Conservation (phyloP, 441 rosid species). For the Kokia cookei region DNA sequence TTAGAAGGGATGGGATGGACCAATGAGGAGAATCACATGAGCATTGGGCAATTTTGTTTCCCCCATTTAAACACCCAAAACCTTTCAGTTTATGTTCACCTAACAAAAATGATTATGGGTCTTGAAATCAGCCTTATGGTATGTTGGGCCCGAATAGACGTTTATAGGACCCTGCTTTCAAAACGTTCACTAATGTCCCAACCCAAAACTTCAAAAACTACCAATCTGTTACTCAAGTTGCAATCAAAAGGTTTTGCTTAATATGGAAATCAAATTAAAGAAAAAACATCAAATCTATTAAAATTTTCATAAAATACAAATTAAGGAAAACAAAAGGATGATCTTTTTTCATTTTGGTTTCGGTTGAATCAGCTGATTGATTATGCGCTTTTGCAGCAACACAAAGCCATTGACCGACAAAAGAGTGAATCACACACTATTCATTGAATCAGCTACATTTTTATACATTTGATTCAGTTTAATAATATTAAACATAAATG, state of each 20-base stretch:
- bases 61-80: not conserved
- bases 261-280: not conserved
- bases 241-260: not conserved
- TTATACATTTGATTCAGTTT: not conserved
- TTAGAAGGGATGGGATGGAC: not conserved
- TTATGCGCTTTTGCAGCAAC: not conserved
- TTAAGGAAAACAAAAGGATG: not conserved
- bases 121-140: no score
- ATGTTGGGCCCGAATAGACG: no score
- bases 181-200: not conserved
- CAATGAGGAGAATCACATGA: slow-evolving; percentile 11
- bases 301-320: not conserved
- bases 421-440: slow-evolving; percentile 13
- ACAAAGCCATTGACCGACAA: slow-evolving; percentile 39
- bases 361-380: not conserved
- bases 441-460: not conserved
- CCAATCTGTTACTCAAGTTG: not conserved
- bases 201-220: not conserved
- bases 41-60: not conserved
- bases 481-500: not conserved
- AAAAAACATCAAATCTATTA: not conserved
- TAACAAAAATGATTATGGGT: no score
- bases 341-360: no score
- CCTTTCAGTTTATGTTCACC: not conserved
- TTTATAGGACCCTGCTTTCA: not conserved